A percentile compares a stretch with the other conserved stretches of the same genome.
These are phyloP conservation scores for Trichocladium antarcticum DNA, from an alignment of 495 filamentous ascomycete species.

Conservation along the genomic window DNA sequence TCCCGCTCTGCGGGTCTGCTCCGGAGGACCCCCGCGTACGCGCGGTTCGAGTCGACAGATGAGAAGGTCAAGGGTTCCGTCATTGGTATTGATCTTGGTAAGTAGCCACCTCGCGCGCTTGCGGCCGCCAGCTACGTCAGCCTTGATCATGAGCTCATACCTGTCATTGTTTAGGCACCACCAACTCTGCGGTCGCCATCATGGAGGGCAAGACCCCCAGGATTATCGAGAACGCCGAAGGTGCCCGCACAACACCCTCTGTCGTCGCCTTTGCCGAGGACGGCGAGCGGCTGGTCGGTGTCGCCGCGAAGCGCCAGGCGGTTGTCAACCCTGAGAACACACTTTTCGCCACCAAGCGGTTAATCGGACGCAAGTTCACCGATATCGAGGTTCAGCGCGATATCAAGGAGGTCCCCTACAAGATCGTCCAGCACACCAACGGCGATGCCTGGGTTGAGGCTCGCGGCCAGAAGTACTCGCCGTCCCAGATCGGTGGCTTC, in stretches of 20 bases:
- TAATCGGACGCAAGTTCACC: constrained; percentile 97
- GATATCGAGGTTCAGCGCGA: constrained; percentile 94
- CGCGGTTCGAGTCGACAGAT: constrained; percentile 70
- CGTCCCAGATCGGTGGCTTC: constrained; percentile 96
- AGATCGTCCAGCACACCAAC: constrained; percentile 97
- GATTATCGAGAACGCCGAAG: constrained; percentile 89
- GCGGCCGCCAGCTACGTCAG: not conserved
- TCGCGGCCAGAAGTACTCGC: constrained; percentile 93
- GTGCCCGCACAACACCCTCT: constrained; percentile 91
- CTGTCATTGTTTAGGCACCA: constrained; percentile 53
- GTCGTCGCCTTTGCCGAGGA: constrained; percentile 95
- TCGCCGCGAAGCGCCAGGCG: constrained; percentile 96
- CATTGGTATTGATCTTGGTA: constrained; percentile 98
- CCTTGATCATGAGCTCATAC: constrained; percentile 19
- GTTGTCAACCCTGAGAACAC: constrained; percentile 99
- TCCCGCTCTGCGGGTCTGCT: constrained; percentile 53
- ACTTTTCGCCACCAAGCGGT: constrained; percentile 97
- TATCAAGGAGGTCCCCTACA: constrained; percentile 97
- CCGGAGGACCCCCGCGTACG: constrained; percentile 40
- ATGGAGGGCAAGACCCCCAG: constrained; percentile 94
- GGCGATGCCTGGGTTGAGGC: constrained; percentile 97
- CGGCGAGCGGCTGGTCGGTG: constrained; percentile 94
- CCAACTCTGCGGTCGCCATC: constrained; percentile 93
- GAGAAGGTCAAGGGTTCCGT: constrained; percentile 86
- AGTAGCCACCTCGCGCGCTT: constrained; percentile 24